Evolutionary conservation across 805 yeast species (phyloP).

Genomic region (Ogataea allantospora): DNA sequence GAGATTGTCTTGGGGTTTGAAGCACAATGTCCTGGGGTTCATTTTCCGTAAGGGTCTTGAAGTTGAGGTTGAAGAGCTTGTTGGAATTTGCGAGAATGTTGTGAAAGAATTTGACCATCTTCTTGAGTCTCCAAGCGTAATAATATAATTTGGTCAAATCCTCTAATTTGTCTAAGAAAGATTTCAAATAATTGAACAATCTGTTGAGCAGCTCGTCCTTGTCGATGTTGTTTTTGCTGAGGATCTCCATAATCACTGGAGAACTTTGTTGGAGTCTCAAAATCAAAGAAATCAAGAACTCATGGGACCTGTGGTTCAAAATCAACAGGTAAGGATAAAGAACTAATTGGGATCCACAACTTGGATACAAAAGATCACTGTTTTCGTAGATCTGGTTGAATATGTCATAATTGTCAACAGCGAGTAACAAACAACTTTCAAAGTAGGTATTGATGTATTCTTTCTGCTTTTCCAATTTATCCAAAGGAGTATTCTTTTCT

Average conservation of each 20-base stretch:
- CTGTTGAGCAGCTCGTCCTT: conserved; percentile 33
- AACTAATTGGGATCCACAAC: conserved; percentile 45
- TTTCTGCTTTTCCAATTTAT: conserved; percentile 33
- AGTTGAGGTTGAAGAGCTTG: conserved; percentile 34
- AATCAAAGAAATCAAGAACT: conserved; percentile 55
- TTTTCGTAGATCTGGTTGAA: conserved; percentile 35
- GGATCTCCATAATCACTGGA: conserved; percentile 34
- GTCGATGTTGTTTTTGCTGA: conserved; percentile 34
- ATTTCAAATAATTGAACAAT: conserved; percentile 34
- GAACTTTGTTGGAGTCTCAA: conserved; percentile 43
- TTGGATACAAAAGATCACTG: conserved; percentile 27
- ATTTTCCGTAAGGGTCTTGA: conserved; percentile 27
- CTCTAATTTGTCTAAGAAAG: conserved; percentile 37
- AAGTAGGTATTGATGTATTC: conserved; percentile 34
- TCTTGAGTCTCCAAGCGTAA: conserved; percentile 46
- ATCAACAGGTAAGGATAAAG: conserved; percentile 49
- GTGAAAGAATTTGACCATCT: conserved; percentile 39
- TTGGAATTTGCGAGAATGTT: conserved; percentile 35
- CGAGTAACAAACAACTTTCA: conserved; percentile 35
- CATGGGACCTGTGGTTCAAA: conserved; percentile 55
- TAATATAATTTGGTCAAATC: conserved; percentile 39
- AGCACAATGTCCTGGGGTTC: conserved; percentile 8
- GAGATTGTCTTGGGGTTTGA: conserved; percentile 14
- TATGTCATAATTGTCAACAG: conserved; percentile 38
- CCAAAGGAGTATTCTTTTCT: conserved; percentile 30